These are phyloP conservation scores for Protostelium mycophagum DNA, from an alignment of 78 protist species.

Conservation along the genomic window DNA sequence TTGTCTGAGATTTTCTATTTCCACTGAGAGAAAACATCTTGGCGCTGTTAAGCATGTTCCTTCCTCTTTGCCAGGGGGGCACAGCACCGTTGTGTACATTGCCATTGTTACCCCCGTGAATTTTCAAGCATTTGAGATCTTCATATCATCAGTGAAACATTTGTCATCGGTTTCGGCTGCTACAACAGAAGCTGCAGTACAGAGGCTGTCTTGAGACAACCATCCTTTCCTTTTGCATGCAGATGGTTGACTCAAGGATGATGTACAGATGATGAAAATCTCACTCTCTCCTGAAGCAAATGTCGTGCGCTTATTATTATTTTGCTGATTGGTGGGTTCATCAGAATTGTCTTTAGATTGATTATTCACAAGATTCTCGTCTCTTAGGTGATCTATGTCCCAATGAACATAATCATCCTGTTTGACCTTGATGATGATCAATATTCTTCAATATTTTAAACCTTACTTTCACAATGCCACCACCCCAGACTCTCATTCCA, in stretches of 20 bases:
- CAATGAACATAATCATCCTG: neutral
- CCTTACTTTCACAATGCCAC: neutral
- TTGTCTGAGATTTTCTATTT: neutral
- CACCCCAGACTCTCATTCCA: neutral
- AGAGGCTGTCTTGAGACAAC: too few relatives aligned
- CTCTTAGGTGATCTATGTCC: neutral
- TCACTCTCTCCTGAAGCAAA: neutral
- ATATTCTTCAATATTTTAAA: neutral
- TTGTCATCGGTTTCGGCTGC: too few relatives aligned
- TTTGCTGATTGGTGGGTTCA: too few relatives aligned
- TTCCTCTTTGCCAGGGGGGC: neutral
- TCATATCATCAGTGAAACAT: too few relatives aligned
- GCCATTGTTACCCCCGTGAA: too few relatives aligned
- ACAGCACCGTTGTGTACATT: neutral
- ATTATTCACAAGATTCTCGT: too few relatives aligned
- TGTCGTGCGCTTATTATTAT: too few relatives aligned
- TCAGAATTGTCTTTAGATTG: too few relatives aligned
- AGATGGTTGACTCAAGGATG: neutral
- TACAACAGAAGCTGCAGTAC: too few relatives aligned
- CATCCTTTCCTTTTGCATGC: too few relatives aligned
- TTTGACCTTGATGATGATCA: neutral
- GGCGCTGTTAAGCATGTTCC: neutral
- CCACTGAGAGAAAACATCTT: neutral
- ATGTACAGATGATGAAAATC: neutral
- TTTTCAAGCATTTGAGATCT: too few relatives aligned